A percentile compares a stretch with the other conserved stretches of the same genome.
phyloP scores from a whole-genome alignment of 2,329 filamentous ascomycete species.

The Zymoseptoria pseudotritici region DNA sequence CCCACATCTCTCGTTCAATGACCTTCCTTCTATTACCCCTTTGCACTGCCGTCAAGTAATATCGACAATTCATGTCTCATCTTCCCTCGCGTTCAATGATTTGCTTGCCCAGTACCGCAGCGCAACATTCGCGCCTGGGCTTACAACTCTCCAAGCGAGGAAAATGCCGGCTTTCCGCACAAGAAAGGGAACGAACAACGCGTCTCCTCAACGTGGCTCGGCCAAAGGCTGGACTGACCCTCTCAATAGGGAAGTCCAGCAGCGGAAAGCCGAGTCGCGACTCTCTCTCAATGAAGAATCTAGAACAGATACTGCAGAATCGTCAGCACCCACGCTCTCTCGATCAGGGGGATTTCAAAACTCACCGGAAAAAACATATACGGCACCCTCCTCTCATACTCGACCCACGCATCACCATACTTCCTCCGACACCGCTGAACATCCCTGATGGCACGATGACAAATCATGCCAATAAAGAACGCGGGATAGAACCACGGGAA shows the following conservation, averaged over 20 bases:
- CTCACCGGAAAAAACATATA: slow-evolving; percentile 71
- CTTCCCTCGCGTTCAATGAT: neutral
- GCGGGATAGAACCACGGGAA: slow-evolving; percentile 86
- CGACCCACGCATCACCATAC: slow-evolving; percentile 74
- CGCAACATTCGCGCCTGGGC: too few species aligned
- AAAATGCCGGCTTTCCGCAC: neutral
- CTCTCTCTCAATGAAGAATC: neutral
- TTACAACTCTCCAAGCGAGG: neutral
- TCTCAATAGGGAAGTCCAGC: too few species aligned
- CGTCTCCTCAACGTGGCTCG: too few species aligned
- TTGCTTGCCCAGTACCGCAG: too few species aligned
- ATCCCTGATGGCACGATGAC: slow-evolving; percentile 68
- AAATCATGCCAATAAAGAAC: slow-evolving; percentile 75
- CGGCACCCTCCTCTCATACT: slow-evolving; percentile 73
- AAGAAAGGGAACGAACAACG: too few species aligned
- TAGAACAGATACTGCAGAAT: neutral
- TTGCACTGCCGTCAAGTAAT: too few species aligned
- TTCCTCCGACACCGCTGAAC: slow-evolving; percentile 67
- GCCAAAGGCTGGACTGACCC: too few species aligned
- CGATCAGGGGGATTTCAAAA: slow-evolving; percentile 3
- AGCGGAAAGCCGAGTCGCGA: too few species aligned
- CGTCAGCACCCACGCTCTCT: too few species aligned
- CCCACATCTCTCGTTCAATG: too few species aligned
- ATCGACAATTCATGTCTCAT: neutral
- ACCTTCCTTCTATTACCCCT: too few species aligned